Conservation (phyloP, 2,329 filamentous ascomycete species). For the Corinectria fuckeliana region DNA sequence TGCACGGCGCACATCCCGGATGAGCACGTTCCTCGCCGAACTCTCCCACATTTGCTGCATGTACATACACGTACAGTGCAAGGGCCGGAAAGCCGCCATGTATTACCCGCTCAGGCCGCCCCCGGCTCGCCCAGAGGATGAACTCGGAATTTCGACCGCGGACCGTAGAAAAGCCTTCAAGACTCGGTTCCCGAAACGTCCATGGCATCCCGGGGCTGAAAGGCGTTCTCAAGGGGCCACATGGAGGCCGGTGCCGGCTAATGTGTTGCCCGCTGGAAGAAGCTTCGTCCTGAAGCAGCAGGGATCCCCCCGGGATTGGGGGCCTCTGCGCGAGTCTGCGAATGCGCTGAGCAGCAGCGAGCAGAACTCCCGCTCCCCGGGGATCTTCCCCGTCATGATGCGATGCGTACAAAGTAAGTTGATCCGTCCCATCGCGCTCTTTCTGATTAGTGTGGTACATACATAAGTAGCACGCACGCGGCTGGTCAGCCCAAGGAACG, state of each 20-base stretch:
- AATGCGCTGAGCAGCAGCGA: too few relatives aligned
- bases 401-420: constrained; percentile 1
- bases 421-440: too few relatives aligned
- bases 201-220: constrained; percentile 18
- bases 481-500: constrained; percentile 26
- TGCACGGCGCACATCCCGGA: constrained; percentile 17
- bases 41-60: constrained; percentile 1
- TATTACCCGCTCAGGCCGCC: neutral
- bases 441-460: too few relatives aligned
- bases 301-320: constrained; percentile 13
- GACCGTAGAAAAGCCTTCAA: constrained; percentile 19
- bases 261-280: neutral
- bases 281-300: constrained; percentile 18
- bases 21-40: constrained; percentile 31
- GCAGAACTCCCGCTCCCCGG: neutral
- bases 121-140: neutral
- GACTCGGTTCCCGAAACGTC: constrained; percentile 16
- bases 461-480: constrained; percentile 11
- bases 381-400: neutral
- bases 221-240: constrained; percentile 13
- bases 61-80: neutral
- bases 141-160: too few relatives aligned
- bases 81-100: neutral
- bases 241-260: constrained; percentile 22
- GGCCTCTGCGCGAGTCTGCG: constrained; percentile 8